Conservation (phyloP, 2,329 filamentous ascomycete species). For the Daldinia sp. region DNA sequence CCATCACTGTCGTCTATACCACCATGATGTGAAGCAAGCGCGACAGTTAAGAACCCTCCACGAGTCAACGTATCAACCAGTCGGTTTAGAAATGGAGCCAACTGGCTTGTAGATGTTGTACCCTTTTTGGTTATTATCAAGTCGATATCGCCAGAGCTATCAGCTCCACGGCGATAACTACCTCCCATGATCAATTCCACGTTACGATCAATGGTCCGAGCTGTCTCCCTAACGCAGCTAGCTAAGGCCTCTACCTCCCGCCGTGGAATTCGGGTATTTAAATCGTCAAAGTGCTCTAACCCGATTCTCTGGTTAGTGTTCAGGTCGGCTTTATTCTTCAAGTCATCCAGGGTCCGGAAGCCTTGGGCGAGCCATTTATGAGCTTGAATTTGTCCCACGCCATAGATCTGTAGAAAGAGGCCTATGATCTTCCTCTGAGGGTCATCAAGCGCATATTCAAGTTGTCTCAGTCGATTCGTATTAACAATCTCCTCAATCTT, state of each 20-base stretch:
- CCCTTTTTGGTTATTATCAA: conserved; percentile 80
- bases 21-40: conserved; percentile 68
- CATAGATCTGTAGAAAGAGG: conserved; percentile 82
- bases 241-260: conserved; percentile 79
- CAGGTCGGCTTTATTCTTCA: conserved; percentile 71
- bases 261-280: conserved; percentile 82
- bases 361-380: conserved; percentile 82
- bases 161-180: conserved; percentile 84
- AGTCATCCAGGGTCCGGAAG: conserved; percentile 78
- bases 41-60: conserved; percentile 75
- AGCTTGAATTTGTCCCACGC: conserved; percentile 77
- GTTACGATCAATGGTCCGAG: conserved; percentile 69
- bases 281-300: conserved; percentile 82
- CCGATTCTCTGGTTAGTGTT: conserved; percentile 79
- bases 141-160: conserved; percentile 84
- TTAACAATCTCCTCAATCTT: conserved; percentile 92
- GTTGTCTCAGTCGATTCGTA: conserved; percentile 76
- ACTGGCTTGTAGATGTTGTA: conserved; percentile 64
- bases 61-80: conserved; percentile 73
- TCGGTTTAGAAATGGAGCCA: conserved; percentile 71
- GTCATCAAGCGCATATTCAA: conserved; percentile 78
- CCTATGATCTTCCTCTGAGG: conserved; percentile 74
- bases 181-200: conserved; percentile 83
- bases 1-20: conserved; percentile 57
- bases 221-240: conserved; percentile 69